Conservation (phyloP, 371 early-diverging fungal species). For the Mortierella sp. region DNA sequence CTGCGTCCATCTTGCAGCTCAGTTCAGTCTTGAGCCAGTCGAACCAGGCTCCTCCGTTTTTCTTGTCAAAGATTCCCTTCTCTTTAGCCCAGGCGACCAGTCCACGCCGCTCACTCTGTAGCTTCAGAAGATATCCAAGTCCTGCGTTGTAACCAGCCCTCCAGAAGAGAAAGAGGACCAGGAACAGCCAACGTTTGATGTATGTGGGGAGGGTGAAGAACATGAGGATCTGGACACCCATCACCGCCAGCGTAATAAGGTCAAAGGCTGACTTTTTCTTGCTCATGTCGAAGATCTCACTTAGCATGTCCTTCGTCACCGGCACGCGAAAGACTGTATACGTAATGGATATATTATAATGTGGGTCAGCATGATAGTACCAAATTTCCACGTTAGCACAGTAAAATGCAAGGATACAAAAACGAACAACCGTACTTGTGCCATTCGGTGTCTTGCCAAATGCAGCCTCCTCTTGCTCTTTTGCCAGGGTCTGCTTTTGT, state of each 20-base stretch:
- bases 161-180: conserved; percentile 86
- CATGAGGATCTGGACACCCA: conserved; percentile 73
- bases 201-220: conserved; percentile 71
- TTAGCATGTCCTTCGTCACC: conserved; percentile 79
- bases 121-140: conserved; percentile 83
- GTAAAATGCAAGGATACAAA: too few species aligned
- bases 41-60: conserved; percentile 58
- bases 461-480: conserved; percentile 44
- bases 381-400: too few species aligned
- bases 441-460: conserved; percentile 73
- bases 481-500: conserved; percentile 32
- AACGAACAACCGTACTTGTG: conserved; percentile 63
- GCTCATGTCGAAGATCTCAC: conserved; percentile 72
- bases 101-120: conserved; percentile 81
- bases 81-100: conserved; percentile 75
- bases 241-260: conserved; percentile 71
- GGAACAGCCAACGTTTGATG: conserved; percentile 65
- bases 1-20: conserved; percentile 85
- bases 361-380: background rate
- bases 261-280: conserved; percentile 81
- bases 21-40: conserved; percentile 78
- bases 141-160: conserved; percentile 89
- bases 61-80: conserved; percentile 71
- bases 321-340: conserved; percentile 77
- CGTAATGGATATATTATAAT: background rate